Conservation (phyloP, 2,329 filamentous ascomycete genomes). For the Botrytis tulipae region DNA sequence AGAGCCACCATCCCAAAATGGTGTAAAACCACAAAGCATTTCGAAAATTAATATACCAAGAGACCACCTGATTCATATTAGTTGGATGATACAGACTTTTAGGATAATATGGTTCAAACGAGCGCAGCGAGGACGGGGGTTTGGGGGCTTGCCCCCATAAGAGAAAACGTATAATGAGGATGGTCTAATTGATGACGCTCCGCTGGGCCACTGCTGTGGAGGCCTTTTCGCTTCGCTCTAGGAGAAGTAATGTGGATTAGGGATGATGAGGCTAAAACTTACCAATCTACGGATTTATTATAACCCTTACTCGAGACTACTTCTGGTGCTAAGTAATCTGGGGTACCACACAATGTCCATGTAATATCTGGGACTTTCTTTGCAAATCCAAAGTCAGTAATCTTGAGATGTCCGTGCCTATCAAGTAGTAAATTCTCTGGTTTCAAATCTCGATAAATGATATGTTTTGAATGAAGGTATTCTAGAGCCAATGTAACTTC, state of each 20-base stretch:
- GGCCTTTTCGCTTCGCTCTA: neutral
- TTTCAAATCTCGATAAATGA: slow-evolving; percentile 97
- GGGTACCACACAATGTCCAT: slow-evolving; percentile 96
- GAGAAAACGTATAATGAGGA: neutral
- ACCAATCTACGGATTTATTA: slow-evolving; percentile 98
- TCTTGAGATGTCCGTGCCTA: slow-evolving; percentile 91
- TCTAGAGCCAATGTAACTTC: slow-evolving; percentile 95
- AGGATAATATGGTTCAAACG: neutral
- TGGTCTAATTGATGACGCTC: slow-evolving; percentile 16
- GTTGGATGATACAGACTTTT: slow-evolving; percentile 1
- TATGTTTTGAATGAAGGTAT: slow-evolving; percentile 90
- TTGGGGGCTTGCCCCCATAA: slow-evolving; percentile 10
- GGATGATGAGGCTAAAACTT: slow-evolving; percentile 43
- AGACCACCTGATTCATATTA: slow-evolving; percentile 72
- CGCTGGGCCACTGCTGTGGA: neutral
- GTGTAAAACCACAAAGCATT: slow-evolving; percentile 98
- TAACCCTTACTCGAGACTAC: slow-evolving; percentile 99
- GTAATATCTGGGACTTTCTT: slow-evolving; percentile 99
- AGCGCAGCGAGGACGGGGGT: slow-evolving; percentile 11
- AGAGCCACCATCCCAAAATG: slow-evolving; percentile 97
- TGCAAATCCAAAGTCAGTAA: slow-evolving; percentile 97
- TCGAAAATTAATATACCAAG: slow-evolving; percentile 98
- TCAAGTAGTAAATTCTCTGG: slow-evolving; percentile 91
- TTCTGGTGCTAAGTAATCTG: slow-evolving; percentile 95
- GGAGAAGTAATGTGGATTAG: neutral